phyloP scores from a whole-genome alignment of 345 rosid species.

The Citropsis articulata region DNA sequence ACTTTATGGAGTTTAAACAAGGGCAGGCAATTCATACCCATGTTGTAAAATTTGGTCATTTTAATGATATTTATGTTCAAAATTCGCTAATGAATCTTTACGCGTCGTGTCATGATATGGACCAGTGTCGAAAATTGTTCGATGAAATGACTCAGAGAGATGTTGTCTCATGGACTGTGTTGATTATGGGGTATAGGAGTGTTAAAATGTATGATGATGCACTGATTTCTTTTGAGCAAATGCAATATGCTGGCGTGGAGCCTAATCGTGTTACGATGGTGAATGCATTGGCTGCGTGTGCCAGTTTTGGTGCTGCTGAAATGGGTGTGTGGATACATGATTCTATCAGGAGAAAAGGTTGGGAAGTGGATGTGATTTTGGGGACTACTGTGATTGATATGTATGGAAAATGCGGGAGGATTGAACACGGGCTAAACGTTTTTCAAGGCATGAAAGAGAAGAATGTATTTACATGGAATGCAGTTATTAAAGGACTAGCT shows the following conservation, averaged over 20 bases:
- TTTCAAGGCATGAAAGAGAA: conserved; percentile 44
- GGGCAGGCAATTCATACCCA: conserved; percentile 46
- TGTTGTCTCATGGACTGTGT: conserved; percentile 56
- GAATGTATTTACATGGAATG: conserved; percentile 52
- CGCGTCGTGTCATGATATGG: conserved; percentile 35
- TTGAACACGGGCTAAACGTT: conserved; percentile 40
- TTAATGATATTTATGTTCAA: conserved; percentile 39
- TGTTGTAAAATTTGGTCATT: conserved; percentile 42
- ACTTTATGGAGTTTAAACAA: conserved; percentile 25
- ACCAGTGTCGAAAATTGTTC: conserved; percentile 39
- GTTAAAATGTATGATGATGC: conserved; percentile 36
- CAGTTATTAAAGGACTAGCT: conserved; percentile 46
- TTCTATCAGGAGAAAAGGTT: conserved; percentile 31
- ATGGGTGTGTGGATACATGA: conserved; percentile 65
- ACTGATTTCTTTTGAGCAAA: conserved; percentile 50
- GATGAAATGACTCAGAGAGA: conserved; percentile 51
- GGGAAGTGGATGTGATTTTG: conserved; percentile 56
- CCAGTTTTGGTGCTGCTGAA: conserved; percentile 37
- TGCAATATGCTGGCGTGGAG: conserved; percentile 41
- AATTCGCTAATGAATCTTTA: conserved; percentile 41
- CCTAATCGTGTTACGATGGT: conserved; percentile 62
- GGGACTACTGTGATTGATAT: conserved; percentile 57
- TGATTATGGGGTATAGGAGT: conserved; percentile 42
- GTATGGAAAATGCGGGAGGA: conserved; percentile 50
- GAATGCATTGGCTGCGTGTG: conserved; percentile 49